Evolutionary conservation across 371 early-diverging fungal species (phyloP).

Genomic region (Mucor irregularis): DNA sequence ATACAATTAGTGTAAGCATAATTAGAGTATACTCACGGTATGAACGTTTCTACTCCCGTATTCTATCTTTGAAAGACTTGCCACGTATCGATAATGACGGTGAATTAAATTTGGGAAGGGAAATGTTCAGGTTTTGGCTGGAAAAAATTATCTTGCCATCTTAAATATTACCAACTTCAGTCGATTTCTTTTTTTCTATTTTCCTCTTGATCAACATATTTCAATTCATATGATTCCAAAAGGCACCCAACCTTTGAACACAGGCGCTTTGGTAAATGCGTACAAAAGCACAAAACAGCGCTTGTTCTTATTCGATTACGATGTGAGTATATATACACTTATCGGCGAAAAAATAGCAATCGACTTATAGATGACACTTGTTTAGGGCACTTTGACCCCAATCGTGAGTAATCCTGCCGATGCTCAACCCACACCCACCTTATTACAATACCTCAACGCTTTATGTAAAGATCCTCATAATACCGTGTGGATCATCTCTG

Average conservation of each 20-base stretch:
- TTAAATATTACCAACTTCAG: too few relatives aligned
- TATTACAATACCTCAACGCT: slow-evolving; percentile 61
- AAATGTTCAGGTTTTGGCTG: too few relatives aligned
- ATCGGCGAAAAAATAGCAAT: neutral
- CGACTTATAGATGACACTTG: neutral
- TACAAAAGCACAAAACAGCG: slow-evolving; percentile 21
- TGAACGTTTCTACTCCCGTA: too few relatives aligned
- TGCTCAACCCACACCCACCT: slow-evolving; percentile 69
- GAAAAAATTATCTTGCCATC: too few relatives aligned
- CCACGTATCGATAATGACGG: too few relatives aligned
- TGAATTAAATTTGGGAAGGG: too few relatives aligned
- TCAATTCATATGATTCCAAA: slow-evolving; percentile 8
- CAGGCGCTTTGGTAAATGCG: slow-evolving; percentile 7
- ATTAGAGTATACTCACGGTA: too few relatives aligned
- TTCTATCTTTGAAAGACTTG: too few relatives aligned
- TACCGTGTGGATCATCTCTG: slow-evolving; percentile 90
- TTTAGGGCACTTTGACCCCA: slow-evolving; percentile 77
- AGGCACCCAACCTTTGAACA: slow-evolving; percentile 16
- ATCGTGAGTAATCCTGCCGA: slow-evolving; percentile 76
- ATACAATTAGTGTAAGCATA: too few relatives aligned
- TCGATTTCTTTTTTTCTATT: too few relatives aligned
- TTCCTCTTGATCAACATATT: too few relatives aligned
- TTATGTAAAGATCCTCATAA: slow-evolving; percentile 81
- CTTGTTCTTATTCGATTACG: slow-evolving; percentile 26
- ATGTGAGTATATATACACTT: slow-evolving; percentile 13